Percentiles rank a stretch among this genome's conserved stretches.
These are phyloP conservation scores for Trichoderma citrinoviride DNA, from an alignment of 2,329 filamentous ascomycete genomes.

Conservation along the genomic window DNA sequence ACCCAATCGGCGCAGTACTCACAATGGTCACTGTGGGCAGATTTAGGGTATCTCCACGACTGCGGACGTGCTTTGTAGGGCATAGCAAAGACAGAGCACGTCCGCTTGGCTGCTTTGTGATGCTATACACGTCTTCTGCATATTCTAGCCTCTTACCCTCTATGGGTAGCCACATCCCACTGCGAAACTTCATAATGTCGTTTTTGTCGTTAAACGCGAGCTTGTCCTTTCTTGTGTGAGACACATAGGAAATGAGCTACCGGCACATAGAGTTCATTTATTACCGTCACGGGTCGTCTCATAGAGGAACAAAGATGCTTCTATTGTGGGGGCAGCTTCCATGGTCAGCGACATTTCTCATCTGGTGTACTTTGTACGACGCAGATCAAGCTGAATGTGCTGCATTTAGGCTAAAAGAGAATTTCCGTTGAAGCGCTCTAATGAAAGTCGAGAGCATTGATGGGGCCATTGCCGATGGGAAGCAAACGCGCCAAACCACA, in stretches of 20 bases:
- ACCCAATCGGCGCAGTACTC: background rate
- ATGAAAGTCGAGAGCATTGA: background rate
- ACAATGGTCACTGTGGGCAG: conserved; percentile 49
- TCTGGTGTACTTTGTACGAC: background rate
- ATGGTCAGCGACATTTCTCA: no score
- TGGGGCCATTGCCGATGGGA: background rate
- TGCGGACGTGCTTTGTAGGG: conserved; percentile 52
- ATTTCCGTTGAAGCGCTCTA: background rate
- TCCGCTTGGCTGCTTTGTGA: conserved; percentile 44
- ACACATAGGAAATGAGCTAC: background rate
- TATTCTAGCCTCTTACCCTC: conserved; percentile 61
- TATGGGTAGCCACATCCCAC: conserved; percentile 61
- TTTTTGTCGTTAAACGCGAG: conserved; percentile 5
- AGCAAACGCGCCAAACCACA: background rate
- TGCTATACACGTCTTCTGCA: conserved; percentile 60
- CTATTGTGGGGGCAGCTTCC: background rate
- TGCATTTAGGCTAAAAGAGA: conserved; percentile 5
- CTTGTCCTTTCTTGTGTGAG: background rate
- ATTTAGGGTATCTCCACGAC: conserved; percentile 56
- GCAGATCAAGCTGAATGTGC: background rate
- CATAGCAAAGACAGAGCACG: conserved; percentile 54
- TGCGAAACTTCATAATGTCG: conserved; percentile 38
- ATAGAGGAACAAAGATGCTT: background rate
- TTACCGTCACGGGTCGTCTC: background rate
- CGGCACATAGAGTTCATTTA: background rate